A percentile compares a stretch with the other conserved stretches of the same genome.
phyloP scores from a whole-genome alignment of 371 early-diverging fungal species.

The Thermomucor indicae-seudaticae region DNA sequence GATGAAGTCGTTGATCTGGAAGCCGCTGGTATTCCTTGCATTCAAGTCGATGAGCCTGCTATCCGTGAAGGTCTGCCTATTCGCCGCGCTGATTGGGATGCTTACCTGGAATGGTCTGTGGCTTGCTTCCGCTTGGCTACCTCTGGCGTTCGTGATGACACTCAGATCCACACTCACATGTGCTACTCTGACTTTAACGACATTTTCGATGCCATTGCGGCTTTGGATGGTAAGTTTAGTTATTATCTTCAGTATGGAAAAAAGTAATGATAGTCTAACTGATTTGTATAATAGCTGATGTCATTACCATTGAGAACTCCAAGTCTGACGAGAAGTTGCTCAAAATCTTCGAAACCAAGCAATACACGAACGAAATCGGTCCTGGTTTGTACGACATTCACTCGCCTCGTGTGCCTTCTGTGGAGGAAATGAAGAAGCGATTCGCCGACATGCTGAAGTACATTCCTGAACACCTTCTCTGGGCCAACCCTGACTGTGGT shows the following conservation, averaged over 20 bases:
- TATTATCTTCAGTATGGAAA: not conserved
- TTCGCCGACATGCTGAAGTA: slow-evolving; percentile 76
- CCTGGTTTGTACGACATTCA: slow-evolving; percentile 97
- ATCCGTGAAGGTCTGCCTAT: slow-evolving; percentile 97
- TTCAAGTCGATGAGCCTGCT: slow-evolving; percentile 98
- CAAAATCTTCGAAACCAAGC: slow-evolving; percentile 75
- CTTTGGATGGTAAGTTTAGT: slow-evolving; percentile 60
- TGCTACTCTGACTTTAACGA: slow-evolving; percentile 99
- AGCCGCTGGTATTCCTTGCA: slow-evolving; percentile 85
- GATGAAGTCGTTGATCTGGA: slow-evolving; percentile 95
- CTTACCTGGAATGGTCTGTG: slow-evolving; percentile 94
- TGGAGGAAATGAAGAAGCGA: slow-evolving; percentile 84
- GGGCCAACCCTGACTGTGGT: slow-evolving; percentile 99
- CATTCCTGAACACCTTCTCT: slow-evolving; percentile 70
- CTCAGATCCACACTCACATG: slow-evolving; percentile 96
- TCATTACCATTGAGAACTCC: slow-evolving; percentile 95
- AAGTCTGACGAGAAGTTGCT: slow-evolving; percentile 95
- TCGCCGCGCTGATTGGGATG: slow-evolving; percentile 81
- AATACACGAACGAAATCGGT: slow-evolving; percentile 89
- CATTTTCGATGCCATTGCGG: slow-evolving; percentile 89
- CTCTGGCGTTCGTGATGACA: slow-evolving; percentile 80
- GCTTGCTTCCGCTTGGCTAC: slow-evolving; percentile 90
- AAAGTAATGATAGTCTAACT: not conserved
- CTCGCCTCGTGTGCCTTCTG: slow-evolving; percentile 92
- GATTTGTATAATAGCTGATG: slow-evolving; percentile 63